A percentile compares a stretch with the other conserved stretches of the same genome.
These are phyloP conservation scores for Neoboletus subvelutipes DNA, from an alignment of 768 basidiomycete species.

Conservation along the genomic window DNA sequence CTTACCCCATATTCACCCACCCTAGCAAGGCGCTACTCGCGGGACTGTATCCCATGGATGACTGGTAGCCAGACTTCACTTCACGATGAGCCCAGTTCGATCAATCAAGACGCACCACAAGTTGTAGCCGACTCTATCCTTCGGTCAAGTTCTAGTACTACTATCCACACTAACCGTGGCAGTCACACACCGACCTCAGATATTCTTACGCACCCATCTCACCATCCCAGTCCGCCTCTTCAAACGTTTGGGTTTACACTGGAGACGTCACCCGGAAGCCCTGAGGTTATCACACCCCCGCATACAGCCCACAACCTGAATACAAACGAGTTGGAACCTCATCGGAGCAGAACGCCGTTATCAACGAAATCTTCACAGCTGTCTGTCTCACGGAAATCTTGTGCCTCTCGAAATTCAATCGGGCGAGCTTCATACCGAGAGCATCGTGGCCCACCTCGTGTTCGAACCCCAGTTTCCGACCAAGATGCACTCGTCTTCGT, in stretches of 20 bases:
- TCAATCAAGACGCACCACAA: not conserved
- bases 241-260: not conserved
- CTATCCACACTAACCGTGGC: not conserved
- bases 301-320: not conserved
- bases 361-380: constrained; percentile 15
- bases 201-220: not conserved
- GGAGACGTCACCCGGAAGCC: not conserved
- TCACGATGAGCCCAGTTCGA: constrained; percentile 15
- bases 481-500: not conserved
- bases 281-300: not conserved
- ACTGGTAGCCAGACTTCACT: constrained; percentile 14
- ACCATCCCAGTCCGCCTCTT: not conserved
- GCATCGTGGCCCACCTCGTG: constrained; percentile 15
- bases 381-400: constrained; percentile 18
- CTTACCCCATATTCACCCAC: constrained; percentile 16
- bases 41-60: constrained; percentile 5
- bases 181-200: not conserved
- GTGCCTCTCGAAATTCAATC: constrained; percentile 13
- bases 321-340: not conserved
- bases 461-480: constrained; percentile 8
- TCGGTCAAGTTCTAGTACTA: not conserved
- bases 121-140: not conserved
- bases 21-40: constrained; percentile 13
- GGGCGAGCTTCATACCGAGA: constrained; percentile 25
- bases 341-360: constrained; percentile 8